Conservation (phyloP, 345 rosid species). For the Fremontodendron californicum region DNA sequence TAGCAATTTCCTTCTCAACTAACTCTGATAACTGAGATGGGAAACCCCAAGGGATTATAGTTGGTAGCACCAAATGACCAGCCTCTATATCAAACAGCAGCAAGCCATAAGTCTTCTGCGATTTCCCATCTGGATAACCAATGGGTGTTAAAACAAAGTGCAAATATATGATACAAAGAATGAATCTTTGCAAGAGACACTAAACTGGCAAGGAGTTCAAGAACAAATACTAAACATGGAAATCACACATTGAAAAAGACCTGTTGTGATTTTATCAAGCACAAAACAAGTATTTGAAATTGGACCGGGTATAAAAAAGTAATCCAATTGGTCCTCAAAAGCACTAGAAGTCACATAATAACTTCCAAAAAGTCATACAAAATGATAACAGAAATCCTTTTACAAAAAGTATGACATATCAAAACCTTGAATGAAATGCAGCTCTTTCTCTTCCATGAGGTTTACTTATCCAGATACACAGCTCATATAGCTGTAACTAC, state of each 20-base stretch:
- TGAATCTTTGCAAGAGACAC: not conserved
- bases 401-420: not conserved
- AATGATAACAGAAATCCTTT: not conserved
- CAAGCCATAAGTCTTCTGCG: slow-evolving; percentile 18
- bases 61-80: slow-evolving; percentile 57
- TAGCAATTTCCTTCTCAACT: slow-evolving; percentile 62
- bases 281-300: not conserved
- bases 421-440: not conserved
- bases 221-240: not conserved
- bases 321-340: not conserved
- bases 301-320: not conserved
- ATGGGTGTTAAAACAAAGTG: not conserved
- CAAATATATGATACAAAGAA: not conserved
- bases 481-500: not conserved
- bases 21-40: slow-evolving; percentile 75
- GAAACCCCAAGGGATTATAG: slow-evolving; percentile 58
- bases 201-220: not conserved
- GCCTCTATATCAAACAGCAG: slow-evolving; percentile 54
- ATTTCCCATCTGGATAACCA: slow-evolving; percentile 38
- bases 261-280: not conserved
- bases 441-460: not conserved
- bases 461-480: not conserved
- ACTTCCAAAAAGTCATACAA: not conserved
- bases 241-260: not conserved
- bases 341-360: not conserved